Base-by-base conservation (phyloP, 2,329 filamentous ascomycete species). In the Fusarium lateritium region DNA sequence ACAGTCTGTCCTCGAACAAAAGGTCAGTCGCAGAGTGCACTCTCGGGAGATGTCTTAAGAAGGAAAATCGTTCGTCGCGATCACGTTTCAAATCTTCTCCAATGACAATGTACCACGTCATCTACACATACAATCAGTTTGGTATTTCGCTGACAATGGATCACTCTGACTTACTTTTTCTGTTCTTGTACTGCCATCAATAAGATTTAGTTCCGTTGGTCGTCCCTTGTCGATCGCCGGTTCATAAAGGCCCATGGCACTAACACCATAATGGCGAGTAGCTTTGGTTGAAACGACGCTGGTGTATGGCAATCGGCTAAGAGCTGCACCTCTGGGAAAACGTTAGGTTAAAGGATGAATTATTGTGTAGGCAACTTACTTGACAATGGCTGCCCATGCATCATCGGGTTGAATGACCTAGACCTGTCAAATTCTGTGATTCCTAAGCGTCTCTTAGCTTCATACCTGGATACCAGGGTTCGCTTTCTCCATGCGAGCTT, bases 341-440 rank as follows among this genome's bases (percentile, higher is more conserved):
- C 4, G 14, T 22, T 34, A 49, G 6, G 4, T 7, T 19, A 14
- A n/a, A 13, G 3, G 26, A 9, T 5, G 24, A 24, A 10, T 21
- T 0, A 11, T 19, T 7, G 6, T 6, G 24, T 24, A 7, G 4
- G 1, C 3, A 3, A 66, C 66, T 9, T 49, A 70, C 69, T 72
- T 72, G 17, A 56, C 73, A 22, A 75, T 73, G 11, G 73, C 71
- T 6, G 62, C 70, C 70, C 73, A 75, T 3, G 74, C 71, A 19
- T 74, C 74, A 3, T 57, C 59, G 0, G 72, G 74, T 31, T 81
- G 79, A 21, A 81, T 52, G 8, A 52, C 38, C 49, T 52, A 39
- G 22, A 4, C 6, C 15, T 40, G n/a, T 51, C 9, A 51, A 22
- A 31, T 39, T 15, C 17, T 22, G 17, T 9, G 26, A 9, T 21